Percentiles rank a stretch among this genome's conserved stretches.
Evolutionary conservation across 176 grass and related monocot species (phyloP).

Genomic region (Puya raimondii): DNA sequence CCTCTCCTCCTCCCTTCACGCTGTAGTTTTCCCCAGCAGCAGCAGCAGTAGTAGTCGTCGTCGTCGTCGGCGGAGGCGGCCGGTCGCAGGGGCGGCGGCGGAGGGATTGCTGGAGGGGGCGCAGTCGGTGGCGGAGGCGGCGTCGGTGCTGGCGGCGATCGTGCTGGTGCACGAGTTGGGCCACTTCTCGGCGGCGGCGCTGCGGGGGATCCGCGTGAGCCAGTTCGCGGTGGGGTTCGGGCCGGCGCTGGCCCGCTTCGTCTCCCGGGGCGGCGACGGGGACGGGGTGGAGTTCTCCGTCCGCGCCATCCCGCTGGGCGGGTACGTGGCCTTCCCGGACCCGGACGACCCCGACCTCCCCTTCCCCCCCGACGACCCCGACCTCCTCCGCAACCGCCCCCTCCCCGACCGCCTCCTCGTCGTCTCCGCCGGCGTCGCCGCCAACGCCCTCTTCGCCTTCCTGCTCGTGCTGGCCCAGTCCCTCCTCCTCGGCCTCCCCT

Average conservation of each 20-base stretch:
- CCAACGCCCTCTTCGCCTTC: slow-evolving; percentile 80
- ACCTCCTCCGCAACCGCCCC: slow-evolving; percentile 88
- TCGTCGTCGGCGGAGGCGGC: slow-evolving; percentile 15
- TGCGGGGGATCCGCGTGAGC: slow-evolving; percentile 82
- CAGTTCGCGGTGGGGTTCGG: slow-evolving; percentile 93
- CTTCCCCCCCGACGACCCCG: slow-evolving; percentile 64
- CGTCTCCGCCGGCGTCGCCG: slow-evolving; percentile 76
- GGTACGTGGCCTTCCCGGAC: slow-evolving; percentile 95
- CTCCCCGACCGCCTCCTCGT: slow-evolving; percentile 80
- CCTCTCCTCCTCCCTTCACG: slow-evolving; percentile 18
- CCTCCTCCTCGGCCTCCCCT: slow-evolving; percentile 72
- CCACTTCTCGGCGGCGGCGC: slow-evolving; percentile 71
- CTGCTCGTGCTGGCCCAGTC: slow-evolving; percentile 70
- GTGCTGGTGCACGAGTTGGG: slow-evolving; percentile 83
- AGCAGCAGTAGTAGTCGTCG: slow-evolving; percentile 1
- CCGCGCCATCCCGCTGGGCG: slow-evolving; percentile 86
- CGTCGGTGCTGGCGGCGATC: slow-evolving; percentile 79
- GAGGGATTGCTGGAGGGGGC: slow-evolving; percentile 33
- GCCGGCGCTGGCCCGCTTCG: slow-evolving; percentile 61
- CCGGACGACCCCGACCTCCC: slow-evolving; percentile 67
- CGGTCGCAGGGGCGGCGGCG: slow-evolving; percentile 2
- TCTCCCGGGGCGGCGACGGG: slow-evolving; percentile 31
- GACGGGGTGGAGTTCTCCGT: slow-evolving; percentile 79
- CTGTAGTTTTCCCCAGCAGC: not conserved
- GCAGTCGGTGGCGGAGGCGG: slow-evolving; percentile 56